These are phyloP conservation scores for Coemansia sp. DNA, from an alignment of 192 early-diverging fungal species.

Conservation along the genomic window DNA sequence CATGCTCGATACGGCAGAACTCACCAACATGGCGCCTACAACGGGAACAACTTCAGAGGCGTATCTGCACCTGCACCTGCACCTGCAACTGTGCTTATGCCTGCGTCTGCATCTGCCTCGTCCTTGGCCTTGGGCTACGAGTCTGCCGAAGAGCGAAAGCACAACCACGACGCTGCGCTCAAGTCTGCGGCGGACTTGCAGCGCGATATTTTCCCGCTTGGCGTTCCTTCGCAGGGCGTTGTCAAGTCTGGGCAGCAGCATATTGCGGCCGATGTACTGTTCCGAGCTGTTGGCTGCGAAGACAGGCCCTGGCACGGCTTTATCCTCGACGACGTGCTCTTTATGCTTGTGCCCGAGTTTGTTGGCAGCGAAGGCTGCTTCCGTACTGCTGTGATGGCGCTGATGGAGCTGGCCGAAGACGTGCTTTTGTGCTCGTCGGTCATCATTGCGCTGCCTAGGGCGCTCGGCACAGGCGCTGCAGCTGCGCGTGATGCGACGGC, in stretches of 20 bases:
- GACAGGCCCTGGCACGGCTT: constrained; percentile 41
- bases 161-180: constrained; percentile 13
- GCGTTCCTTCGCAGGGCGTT: constrained; percentile 46
- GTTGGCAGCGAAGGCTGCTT: constrained; percentile 32
- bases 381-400: constrained; percentile 41
- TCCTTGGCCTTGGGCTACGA: neutral
- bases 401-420: constrained; percentile 55
- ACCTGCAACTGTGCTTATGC: neutral
- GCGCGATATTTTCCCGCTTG: constrained; percentile 40
- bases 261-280: constrained; percentile 25
- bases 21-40: neutral
- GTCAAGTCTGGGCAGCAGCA: constrained; percentile 24
- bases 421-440: constrained; percentile 35
- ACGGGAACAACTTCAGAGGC: neutral
- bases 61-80: neutral
- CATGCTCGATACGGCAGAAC: neutral
- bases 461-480: neutral
- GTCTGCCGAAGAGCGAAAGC: neutral
- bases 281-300: constrained; percentile 15
- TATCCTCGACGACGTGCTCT: constrained; percentile 39
- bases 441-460: constrained; percentile 40
- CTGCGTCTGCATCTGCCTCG: constrained; percentile 7
- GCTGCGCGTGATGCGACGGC: constrained; percentile 1
- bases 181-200: constrained; percentile 28
- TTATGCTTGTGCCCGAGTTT: constrained; percentile 28